Base-by-base conservation (phyloP, 129 eudicot species). In the Ambrosia artemisiifolia region DNA sequence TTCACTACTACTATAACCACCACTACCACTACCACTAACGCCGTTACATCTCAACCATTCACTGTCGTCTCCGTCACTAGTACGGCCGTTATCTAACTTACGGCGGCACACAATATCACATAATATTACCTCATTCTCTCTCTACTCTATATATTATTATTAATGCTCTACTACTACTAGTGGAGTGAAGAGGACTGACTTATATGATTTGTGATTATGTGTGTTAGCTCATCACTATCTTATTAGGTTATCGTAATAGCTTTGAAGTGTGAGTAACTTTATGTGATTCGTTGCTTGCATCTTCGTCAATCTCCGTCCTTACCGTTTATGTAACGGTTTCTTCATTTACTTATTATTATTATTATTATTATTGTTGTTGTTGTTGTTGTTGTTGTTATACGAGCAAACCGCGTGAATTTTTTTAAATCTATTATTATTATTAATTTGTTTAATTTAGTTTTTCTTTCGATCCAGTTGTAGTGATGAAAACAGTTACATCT, bases 221-320 rank as follows among this genome's bases (percentile, higher is more conserved):
- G 56, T 59, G 17, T 44, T 60, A 43, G 53, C 49, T 48, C 64
- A 10, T 49, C 7, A 24, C n/a, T 48, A n/a, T 35, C 54, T 76
- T 63, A 32, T 34, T 67, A 68, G 61, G 32, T 67, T 57, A 57
- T 42, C 19, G 8, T 33, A 16, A 54, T 53, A 67, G 57, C 24
- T 46, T 73, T 56, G 59, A 63, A 30, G 68, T 72, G 61, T 30
- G 14, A 59, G 38, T 33, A 46, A 10, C 63, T 47, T 67, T 56
- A 44, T 47, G 68, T n/a, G n/a, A 63, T 61, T 73, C 61, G 40
- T 73, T 73, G 70, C 78, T 63, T 74, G 32, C 42, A 20, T 74
- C 64, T 74, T 74, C 78, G 24, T 74, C 71, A 74, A 74, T 73
- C 70, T 62, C 62, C 70, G 69, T 46, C 71, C 38, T 73, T 64